These are phyloP conservation scores for Talaromyces albobiverticillius DNA, from an alignment of 2,329 filamentous ascomycete species.

Conservation along the genomic window DNA sequence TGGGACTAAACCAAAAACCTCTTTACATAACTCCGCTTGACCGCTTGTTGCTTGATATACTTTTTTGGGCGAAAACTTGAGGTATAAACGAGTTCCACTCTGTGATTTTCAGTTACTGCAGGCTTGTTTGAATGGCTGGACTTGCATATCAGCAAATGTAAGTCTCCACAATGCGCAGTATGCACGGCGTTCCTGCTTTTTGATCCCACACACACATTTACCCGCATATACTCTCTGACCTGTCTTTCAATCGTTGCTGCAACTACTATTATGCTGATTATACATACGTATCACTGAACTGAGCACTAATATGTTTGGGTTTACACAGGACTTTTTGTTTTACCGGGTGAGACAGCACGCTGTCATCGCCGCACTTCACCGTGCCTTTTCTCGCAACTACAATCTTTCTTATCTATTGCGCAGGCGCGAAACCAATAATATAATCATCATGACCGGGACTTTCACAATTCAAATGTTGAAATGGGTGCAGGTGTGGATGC, in stretches of 20 bases:
- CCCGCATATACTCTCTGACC: neutral
- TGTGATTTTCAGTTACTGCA: neutral
- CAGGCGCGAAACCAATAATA: slow-evolving; percentile 3
- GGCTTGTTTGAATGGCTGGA: neutral
- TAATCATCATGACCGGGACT: slow-evolving; percentile 3
- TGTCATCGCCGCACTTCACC: slow-evolving; percentile 12
- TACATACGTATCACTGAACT: neutral
- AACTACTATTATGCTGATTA: neutral
- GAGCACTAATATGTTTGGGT: slow-evolving; percentile 6
- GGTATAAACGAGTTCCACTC: neutral
- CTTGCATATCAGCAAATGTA: slow-evolving; percentile 8
- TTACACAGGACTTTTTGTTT: slow-evolving; percentile 10
- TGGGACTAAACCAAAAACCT: neutral
- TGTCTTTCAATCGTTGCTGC: neutral
- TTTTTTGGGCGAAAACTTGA: neutral
- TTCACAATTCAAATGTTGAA: slow-evolving; percentile 9
- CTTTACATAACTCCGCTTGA: neutral
- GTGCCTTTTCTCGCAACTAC: slow-evolving; percentile 5
- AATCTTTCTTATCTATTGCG: slow-evolving; percentile 6
- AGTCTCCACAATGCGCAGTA: neutral
- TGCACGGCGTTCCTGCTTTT: neutral
- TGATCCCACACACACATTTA: neutral
- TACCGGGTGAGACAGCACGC: slow-evolving; percentile 13
- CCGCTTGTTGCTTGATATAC: neutral
- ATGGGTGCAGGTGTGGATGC: slow-evolving; percentile 16